Evolutionary conservation across 495 filamentous ascomycete genomes (phyloP), one percentile per base, ranked within the genome.

Genomic region (Lasiosphaeris hirsuta): DNA sequence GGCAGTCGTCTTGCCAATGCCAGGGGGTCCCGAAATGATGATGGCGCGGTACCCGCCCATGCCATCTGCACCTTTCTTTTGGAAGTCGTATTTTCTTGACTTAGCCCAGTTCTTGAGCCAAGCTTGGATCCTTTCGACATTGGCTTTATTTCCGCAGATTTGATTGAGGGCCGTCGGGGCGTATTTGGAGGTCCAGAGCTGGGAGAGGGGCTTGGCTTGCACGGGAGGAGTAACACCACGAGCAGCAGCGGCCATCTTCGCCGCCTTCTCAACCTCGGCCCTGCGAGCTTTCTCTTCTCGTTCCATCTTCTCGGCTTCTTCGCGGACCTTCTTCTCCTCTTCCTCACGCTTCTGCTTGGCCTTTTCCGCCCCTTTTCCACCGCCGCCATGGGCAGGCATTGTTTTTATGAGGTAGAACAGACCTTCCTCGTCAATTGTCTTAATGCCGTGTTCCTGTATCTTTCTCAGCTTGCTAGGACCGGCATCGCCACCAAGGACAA

Each of bases 1-100:
- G 19, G 94, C 92, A 15, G 95, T 97, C 2, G 94, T 99, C 75
- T 99, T 99, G 58, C 94, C 94, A 69, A 99, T 96, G 10, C 94
- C 94, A 37, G 94, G 95, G 37, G 94, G 93, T 0, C 94, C 94
- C 60, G 95, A 87, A 60, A 99, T 87, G 67, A 96, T 96, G 63
- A 96, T 85, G 7, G 92, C 89, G 51, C 95, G 86, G 64, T 84
- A 88, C 0, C 73, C 71, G 18, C 91, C 93, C 58, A 78, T 85
- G 9, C 90, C 93, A 72, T 97, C 92, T 15, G 87, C 78, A 1
- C 94, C 94, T 55, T 81, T 78, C 62, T 84, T 85, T 65, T 87
- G 82, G 73, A 99, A 97, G 44, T 84, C 75, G 14, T 73, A 81
- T 65, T 89, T 90, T 17, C 85, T 83, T 49, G 82, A 84, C 61